Base-by-base conservation (phyloP, 1,139 yeast genomes). In the Hemisphaericaspora lyxosophila region DNA sequence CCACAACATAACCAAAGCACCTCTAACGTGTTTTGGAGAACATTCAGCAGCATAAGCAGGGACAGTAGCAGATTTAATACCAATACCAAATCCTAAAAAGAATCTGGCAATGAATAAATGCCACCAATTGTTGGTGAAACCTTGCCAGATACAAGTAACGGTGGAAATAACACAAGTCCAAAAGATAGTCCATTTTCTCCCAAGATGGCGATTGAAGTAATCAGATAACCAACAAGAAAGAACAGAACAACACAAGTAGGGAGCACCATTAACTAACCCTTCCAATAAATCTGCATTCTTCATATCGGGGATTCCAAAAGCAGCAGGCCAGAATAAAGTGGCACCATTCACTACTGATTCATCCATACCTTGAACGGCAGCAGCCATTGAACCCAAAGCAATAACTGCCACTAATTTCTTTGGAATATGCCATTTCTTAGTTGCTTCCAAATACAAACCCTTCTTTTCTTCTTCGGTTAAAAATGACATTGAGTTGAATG, bases 361-460 rank as follows among this genome's bases (percentile, higher is more conserved):
- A 59, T 87, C 96, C 88, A 87, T 86, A 54, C 96, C 96, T 60
- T 87, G 95, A 26, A 88, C 90, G 7, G 90, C 86, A 15, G 96
- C 96, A 38, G 94, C 88, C 80, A 87, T 77, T 5, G 95, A 84
- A 30, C 90, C 84, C 57, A 86, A 76, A 13, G 85, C 73, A 40
- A 85, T 77, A 38, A 86, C 80, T 46, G 72, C 77, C 48, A 81
- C 62, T 51, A 87, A 67, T 42, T 77, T 76, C 24, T 50, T 47
- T 0, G 95, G 92, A 34, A 82, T 69, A 40, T 70, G 67, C 87
- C 88, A 83, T 61, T 69, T 75, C 34, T 82, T 79, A 43, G 84
- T 83, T 31, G 78, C 72, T 42, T 68, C 73, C 49, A 73, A 80
- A 44, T 75, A 64, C 30, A 86, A 65, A 1, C 69, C 74, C 12